A percentile compares a stretch with the other conserved stretches of the same genome.
phyloP scores from a whole-genome alignment of 495 filamentous ascomycete genomes.

The Hypoxylon crocopeplum region DNA sequence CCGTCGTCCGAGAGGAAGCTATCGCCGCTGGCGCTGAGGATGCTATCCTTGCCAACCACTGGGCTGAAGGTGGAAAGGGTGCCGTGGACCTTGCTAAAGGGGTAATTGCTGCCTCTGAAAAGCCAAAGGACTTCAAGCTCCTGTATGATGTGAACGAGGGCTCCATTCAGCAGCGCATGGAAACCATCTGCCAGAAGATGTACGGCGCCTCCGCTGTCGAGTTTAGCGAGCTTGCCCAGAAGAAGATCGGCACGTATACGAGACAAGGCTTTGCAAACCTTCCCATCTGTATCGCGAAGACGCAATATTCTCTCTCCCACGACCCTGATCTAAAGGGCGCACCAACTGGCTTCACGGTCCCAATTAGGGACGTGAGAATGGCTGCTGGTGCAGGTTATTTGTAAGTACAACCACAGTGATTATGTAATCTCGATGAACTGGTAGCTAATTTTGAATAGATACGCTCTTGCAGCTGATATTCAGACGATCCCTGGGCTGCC shows the following conservation, averaged over 20 bases:
- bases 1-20: constrained; percentile 86
- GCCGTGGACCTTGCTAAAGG: constrained; percentile 89
- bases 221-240: constrained; percentile 91
- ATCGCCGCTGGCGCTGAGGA: constrained; percentile 93
- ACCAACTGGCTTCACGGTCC: constrained; percentile 94
- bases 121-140: constrained; percentile 88
- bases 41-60: constrained; percentile 93
- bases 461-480: constrained; percentile 94
- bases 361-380: constrained; percentile 91
- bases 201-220: constrained; percentile 91
- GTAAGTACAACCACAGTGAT: too few species aligned
- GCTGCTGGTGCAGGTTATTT: constrained; percentile 93
- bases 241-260: constrained; percentile 94
- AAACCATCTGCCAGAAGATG: constrained; percentile 89
- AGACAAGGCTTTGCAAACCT: constrained; percentile 90
- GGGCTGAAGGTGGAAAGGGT: constrained; percentile 93
- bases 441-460: constrained; percentile 57
- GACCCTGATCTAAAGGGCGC: constrained; percentile 94
- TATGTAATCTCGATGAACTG: too few species aligned
- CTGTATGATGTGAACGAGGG: constrained; percentile 78
- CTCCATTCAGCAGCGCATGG: constrained; percentile 86
- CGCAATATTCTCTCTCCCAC: constrained; percentile 95
- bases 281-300: constrained; percentile 97
- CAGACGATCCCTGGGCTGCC: constrained; percentile 97
- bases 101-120: constrained; percentile 81